Evolutionary conservation across 2,329 filamentous ascomycete species (phyloP).

Genomic region (Westerdykella sp.): DNA sequence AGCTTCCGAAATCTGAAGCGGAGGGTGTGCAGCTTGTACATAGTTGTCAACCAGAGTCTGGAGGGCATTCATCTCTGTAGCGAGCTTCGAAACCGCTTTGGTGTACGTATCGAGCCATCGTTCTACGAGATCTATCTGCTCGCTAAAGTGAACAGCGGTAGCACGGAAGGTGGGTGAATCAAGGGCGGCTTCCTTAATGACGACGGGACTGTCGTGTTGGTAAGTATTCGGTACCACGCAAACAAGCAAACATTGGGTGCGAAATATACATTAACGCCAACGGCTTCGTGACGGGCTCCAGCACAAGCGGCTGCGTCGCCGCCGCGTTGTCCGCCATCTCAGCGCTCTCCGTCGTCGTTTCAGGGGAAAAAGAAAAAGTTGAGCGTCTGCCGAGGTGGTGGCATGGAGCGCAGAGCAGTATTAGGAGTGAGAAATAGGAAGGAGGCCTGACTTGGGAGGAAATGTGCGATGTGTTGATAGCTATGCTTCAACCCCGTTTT

Average conservation of each 20-base stretch:
- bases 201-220: conserved; percentile 58
- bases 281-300: conserved; percentile 38
- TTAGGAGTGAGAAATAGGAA: no score
- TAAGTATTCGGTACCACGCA: conserved; percentile 3
- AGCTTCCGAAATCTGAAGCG: conserved; percentile 68
- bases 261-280: conserved; percentile 38
- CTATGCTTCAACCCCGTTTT: no score
- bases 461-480: no score
- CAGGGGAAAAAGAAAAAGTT: background rate
- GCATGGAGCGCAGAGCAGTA: no score
- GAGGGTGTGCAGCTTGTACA: conserved; percentile 68
- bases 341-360: background rate
- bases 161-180: conserved; percentile 95
- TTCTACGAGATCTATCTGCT: conserved; percentile 87
- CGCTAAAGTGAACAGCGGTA: conserved; percentile 75
- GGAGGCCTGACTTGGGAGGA: no score
- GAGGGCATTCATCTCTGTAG: conserved; percentile 62
- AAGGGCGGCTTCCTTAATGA: conserved; percentile 87
- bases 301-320: conserved; percentile 20
- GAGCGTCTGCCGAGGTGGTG: background rate
- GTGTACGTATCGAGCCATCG: conserved; percentile 78
- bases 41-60: conserved; percentile 76
- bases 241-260: no score
- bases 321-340: conserved; percentile 33
- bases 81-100: conserved; percentile 56